Percentiles rank a stretch among this genome's conserved stretches.
Conservation (phyloP, 1,284 basidiomycete genomes). For the Trichosporon sp. region DNA sequence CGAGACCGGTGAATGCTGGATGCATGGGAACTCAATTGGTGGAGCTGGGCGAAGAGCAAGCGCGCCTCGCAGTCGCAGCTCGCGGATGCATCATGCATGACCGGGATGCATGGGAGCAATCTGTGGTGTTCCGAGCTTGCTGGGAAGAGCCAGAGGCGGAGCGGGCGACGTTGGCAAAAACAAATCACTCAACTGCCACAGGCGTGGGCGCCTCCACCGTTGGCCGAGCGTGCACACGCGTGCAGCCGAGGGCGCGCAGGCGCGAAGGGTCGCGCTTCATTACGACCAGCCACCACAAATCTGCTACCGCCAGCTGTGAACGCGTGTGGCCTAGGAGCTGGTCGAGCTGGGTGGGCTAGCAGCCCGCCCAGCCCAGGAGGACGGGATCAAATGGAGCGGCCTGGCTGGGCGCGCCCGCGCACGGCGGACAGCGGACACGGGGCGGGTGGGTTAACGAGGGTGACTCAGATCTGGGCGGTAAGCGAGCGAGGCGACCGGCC, state of each 20-base stretch:
- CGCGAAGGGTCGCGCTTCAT: neutral
- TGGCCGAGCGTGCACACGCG: neutral
- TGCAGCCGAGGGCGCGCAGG: neutral
- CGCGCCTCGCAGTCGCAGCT: neutral
- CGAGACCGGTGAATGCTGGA: neutral
- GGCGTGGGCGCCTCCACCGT: neutral
- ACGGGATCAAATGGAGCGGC: neutral
- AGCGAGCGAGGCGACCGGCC: neutral
- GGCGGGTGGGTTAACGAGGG: neutral
- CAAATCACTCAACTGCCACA: constrained; percentile 6
- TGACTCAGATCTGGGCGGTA: neutral
- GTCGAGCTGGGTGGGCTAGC: neutral
- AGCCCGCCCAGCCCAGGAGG: neutral
- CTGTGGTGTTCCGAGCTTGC: neutral
- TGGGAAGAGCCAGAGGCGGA: neutral
- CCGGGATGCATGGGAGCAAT: neutral
- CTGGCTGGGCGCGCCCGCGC: neutral
- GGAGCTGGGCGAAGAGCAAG: neutral
- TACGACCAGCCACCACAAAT: neutral
- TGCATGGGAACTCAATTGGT: neutral
- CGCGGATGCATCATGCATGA: neutral
- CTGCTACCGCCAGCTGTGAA: neutral
- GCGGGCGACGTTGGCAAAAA: constrained; percentile 1
- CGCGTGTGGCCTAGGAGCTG: neutral
- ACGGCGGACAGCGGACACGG: neutral